Base-by-base conservation (phyloP, 139 green algal species). In the Auxenochlorella protothecoides region DNA sequence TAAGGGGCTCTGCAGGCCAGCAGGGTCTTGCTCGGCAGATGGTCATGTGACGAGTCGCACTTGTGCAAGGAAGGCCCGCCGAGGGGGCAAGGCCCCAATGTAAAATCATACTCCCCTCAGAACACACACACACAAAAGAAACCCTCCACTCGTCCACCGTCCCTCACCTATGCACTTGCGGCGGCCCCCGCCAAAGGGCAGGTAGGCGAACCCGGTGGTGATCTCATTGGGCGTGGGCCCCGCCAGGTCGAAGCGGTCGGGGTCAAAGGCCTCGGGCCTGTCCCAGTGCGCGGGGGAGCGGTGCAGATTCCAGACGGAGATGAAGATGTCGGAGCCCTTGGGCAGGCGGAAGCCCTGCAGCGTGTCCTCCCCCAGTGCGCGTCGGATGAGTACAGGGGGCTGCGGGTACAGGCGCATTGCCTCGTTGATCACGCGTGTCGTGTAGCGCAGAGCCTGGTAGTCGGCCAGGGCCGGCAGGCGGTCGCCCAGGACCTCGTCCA, bases 331-430 rank as follows among this genome's bases (percentile, higher is more conserved):
- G 11, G 74, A 78, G 70, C 89, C 90, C 27, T 76, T 73, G 6
- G 75, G 69, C 4, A 89, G 68, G 7, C 63, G 57, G 69, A 78
- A 88, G 12, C 81, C 68, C 57, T 80, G 79, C 69, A 90, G 79
- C 13, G 16, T 70, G 75, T 88, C 82, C 44, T 86, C 82, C 52
- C 79, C 72, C 55, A 81, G 72, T 12, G 74, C 65, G 59, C 91
- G 69, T 14, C 92, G 79, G 71, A 97, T 96, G 62, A 97, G 92
- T 72, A 97, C 92, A 5, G 92, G 92, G 12, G 92, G 92, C 84
- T 97, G 92, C 9, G 92, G 92, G 86, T 97, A 97, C 62, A 97
- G 78, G 14, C 92, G 84, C 92, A 97, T 96, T 14, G 79, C 59
- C 83, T 97, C 91, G 69, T 89, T 91, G 79, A 96, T 91, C 7